A percentile compares a stretch with the other conserved stretches of the same genome.
Conservation (phyloP, 495 filamentous ascomycete species). For the Aspergillus cristatus region DNA sequence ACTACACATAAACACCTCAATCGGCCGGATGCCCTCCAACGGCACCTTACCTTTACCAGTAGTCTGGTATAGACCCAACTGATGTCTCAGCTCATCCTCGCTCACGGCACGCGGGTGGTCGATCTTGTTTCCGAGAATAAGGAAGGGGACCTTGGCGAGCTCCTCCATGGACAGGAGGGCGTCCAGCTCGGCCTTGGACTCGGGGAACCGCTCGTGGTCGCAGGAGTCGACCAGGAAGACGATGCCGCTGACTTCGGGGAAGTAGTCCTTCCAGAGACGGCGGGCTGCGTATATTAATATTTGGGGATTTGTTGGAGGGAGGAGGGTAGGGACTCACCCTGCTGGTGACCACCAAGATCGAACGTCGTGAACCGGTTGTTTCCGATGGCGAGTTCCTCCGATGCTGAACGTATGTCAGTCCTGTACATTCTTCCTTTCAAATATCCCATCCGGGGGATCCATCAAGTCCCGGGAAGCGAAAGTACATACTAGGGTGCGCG, state of each 20-base stretch:
- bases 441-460: background rate
- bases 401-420: constrained; percentile 44
- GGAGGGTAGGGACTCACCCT: constrained; percentile 50
- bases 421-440: background rate
- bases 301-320: constrained; percentile 1
- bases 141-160: constrained; percentile 83
- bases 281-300: constrained; percentile 49
- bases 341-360: constrained; percentile 93
- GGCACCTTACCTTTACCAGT: constrained; percentile 97
- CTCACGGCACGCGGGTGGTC: constrained; percentile 91
- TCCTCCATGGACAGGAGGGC: constrained; percentile 92
- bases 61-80: constrained; percentile 88
- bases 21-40: constrained; percentile 86
- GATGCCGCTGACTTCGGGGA: constrained; percentile 96
- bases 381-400: constrained; percentile 92
- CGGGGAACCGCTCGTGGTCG: constrained; percentile 85
- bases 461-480: background rate
- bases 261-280: constrained; percentile 96
- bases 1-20: constrained; percentile 98
- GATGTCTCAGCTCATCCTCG: constrained; percentile 87
- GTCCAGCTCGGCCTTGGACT: constrained; percentile 94
- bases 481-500: constrained; percentile 69
- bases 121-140: constrained; percentile 97
- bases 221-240: constrained; percentile 98
- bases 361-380: constrained; percentile 97